Evolutionary conservation across 139 green algal species (phyloP).

Genomic region (Edaphochlamys debaryana): DNA sequence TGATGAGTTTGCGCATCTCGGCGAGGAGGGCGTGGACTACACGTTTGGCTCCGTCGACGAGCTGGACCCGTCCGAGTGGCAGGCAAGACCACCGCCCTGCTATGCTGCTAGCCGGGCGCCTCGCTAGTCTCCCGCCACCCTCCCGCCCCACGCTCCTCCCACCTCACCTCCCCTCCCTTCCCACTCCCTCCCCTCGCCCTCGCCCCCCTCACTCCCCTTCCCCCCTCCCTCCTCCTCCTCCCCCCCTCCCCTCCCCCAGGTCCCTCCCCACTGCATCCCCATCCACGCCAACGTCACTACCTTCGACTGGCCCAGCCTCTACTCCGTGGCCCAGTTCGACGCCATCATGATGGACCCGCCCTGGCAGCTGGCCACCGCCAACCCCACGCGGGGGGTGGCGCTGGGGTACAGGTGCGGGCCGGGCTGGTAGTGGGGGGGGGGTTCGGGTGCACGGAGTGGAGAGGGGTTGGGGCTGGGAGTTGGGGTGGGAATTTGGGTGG

Average conservation of each 20-base stretch:
- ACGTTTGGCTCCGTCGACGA: conserved; percentile 75
- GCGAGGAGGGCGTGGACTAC: conserved; percentile 70
- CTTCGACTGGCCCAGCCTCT: conserved; percentile 86
- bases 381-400: conserved; percentile 91
- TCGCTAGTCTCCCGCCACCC: no score
- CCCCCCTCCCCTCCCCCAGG: conserved; percentile 29
- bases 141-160: no score
- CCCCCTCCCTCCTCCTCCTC: no score
- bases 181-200: no score
- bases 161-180: no score
- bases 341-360: conserved; percentile 96
- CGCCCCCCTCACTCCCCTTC: no score
- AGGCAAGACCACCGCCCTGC: no score
- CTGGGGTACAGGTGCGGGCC: conserved; percentile 95
- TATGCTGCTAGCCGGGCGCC: no score
- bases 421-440: no score
- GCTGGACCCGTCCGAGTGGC: conserved; percentile 83
- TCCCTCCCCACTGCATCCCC: conserved; percentile 89
- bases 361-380: conserved; percentile 95
- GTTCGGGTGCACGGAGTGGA: no score
- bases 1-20: conserved; percentile 19
- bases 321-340: conserved; percentile 63
- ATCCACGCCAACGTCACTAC: conserved; percentile 93
- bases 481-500: no score
- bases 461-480: no score